Percentiles rank a stretch among this genome's conserved stretches.
phyloP scores from a whole-genome alignment of 2,329 filamentous ascomycete species.

The Penicillium sp. region DNA sequence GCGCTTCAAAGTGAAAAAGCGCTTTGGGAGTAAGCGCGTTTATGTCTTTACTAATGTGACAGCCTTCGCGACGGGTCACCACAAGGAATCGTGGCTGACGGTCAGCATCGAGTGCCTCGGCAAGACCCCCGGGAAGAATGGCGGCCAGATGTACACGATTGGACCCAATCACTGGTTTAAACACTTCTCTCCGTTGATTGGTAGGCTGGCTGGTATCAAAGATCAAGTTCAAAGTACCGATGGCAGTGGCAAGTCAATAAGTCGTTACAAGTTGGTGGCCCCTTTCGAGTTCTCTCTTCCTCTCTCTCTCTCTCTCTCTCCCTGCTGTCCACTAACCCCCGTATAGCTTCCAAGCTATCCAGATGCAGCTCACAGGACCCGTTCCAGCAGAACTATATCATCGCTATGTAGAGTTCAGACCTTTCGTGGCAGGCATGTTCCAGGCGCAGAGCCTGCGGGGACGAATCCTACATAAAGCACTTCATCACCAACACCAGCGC shows the following conservation, averaged over 20 bases:
- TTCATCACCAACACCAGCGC: slow-evolving; percentile 86
- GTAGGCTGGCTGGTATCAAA: slow-evolving; percentile 73
- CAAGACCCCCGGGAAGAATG: slow-evolving; percentile 64
- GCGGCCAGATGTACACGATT: slow-evolving; percentile 74
- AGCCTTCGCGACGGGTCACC: slow-evolving; percentile 60
- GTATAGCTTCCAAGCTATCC: slow-evolving; percentile 82
- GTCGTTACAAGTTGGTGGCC: slow-evolving; percentile 73
- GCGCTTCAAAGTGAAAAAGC: slow-evolving; percentile 73
- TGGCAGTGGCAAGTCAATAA: slow-evolving; percentile 55
- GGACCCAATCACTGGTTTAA: slow-evolving; percentile 76
- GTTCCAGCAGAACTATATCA: slow-evolving; percentile 81
- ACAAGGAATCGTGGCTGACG: slow-evolving; percentile 68
- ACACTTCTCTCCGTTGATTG: slow-evolving; percentile 87
- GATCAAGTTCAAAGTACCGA: slow-evolving; percentile 60
- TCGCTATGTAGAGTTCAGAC: slow-evolving; percentile 88
- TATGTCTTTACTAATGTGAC: slow-evolving; percentile 72
- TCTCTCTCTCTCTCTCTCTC: neutral
- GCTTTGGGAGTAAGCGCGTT: slow-evolving; percentile 79
- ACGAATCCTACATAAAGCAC: slow-evolving; percentile 75
- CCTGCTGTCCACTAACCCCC: slow-evolving; percentile 3
- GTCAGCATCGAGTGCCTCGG: slow-evolving; percentile 79
- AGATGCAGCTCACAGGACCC: slow-evolving; percentile 83
- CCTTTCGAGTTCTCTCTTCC: neutral
- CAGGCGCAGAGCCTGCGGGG: slow-evolving; percentile 74
- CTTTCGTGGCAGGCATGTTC: slow-evolving; percentile 89